Base-by-base conservation (phyloP, 148 eudicot species). In the Chenopodium quinoa region DNA sequence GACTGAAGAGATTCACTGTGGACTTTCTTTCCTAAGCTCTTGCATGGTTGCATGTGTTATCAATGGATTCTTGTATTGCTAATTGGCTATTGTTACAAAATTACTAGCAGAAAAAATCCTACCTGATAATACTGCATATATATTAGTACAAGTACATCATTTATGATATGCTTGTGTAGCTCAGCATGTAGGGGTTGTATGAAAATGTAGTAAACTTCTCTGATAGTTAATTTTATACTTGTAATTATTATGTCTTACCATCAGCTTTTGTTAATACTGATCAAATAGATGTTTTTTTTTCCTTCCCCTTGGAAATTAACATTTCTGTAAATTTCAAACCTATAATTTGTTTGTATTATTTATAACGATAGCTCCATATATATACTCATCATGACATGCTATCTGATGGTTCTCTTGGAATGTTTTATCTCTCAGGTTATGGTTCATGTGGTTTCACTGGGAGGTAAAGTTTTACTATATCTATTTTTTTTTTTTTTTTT, bases 361-460 rank as follows among this genome's bases (percentile, higher is more conserved):
- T 4, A 9, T 20, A 74, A 16, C 13, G 46, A 2, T 20, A 62
- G 23, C 7, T 62, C 25, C 25, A 20, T 8, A 22, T 56, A 27
- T 46, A 48, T 58, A n/a, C 31, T 16, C 17, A 48, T 75, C 4
- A 48, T 37, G 31, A 27, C 64, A 71, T 47, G 2, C 23, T 70
- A 76, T 81, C 80, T 88, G 79, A 78, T 84, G 52, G 32, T 58
- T 50, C n/a, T 76, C 68, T 66, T 78, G 22, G n/a, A 66, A 73
- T 64, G 71, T 70, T 74, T 56, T 32, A 37, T 77, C 70, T 83
- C 81, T 85, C 94, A 94, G 98, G 98, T 78, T 89, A 92, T 85
- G 94, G 97, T 79, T 89, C 94, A 23, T 94, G 98, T 81, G 86
- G 65, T 73, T 94, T 92, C 90, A 86, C 89, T 2, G 98, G 97